Evolutionary conservation across 768 basidiomycete genomes (phyloP), one percentile per base, ranked within the genome.

Genomic region (Naganishia vaughanmartiniae): DNA sequence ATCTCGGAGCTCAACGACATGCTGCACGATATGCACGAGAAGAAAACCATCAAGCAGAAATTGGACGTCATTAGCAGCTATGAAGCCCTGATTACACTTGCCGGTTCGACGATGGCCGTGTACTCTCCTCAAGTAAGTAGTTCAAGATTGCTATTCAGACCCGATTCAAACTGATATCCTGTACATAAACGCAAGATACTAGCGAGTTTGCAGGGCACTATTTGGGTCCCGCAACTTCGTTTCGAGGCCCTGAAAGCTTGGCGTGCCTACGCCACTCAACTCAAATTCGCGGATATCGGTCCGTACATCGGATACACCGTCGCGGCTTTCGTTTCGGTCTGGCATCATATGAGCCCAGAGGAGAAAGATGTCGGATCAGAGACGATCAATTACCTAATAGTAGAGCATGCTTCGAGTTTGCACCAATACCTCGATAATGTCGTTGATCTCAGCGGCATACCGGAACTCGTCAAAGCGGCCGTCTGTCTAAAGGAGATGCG

Each of bases 191-290:
- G 1, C 11, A 74, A 99, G 95, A 89, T 97, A 74, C 93, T 98
- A 90, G 93, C 95, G 0, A 93, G 90, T 21, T 86, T 99, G 46
- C 95, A 98, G 82, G 92, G 90, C 7, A 90, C 89, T 83, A 85
- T 96, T n/a, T 81, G 84, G 39, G 84, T 91, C 14, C 85, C 86
- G 0, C 89, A 89, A 71, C 84, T 99, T 9, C 86, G 90, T 0
- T 87, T 90, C 70, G 88, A 88, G 9, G 90, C 92, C 0, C 83
- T 99, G 2, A 83, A 86, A 36, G 90, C 88, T 46, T 98, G 93
- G 93, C 80, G 86, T 67, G 84, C 82, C 30, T 96, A 97, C 81
- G 82, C 95, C 71, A 85, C 83, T 19, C 88, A 87, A 1, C 81
- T 95, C 24, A 83, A 84, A 3, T 84, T 87, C 24, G 80, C 79